Conservation (phyloP, 495 filamentous ascomycete species). For the Apiosordaria backusii region DNA sequence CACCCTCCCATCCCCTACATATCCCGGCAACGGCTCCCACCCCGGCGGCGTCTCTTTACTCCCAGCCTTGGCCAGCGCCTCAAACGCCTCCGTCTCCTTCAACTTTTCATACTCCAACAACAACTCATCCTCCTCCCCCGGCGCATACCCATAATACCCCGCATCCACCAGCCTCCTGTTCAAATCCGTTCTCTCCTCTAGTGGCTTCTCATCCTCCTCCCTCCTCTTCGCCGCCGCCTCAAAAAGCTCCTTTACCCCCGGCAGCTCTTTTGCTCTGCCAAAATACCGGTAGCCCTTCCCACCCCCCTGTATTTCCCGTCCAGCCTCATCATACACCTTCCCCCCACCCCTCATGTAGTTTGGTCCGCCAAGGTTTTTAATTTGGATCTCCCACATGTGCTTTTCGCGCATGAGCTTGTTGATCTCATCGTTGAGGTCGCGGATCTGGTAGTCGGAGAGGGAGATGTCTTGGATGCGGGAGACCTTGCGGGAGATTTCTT, state of each 20-base stretch:
- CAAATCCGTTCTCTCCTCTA: conserved; percentile 63
- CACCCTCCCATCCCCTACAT: conserved; percentile 73
- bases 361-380: conserved; percentile 87
- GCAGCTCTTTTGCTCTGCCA: conserved; percentile 83
- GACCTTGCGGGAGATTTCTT: conserved; percentile 95
- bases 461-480: conserved; percentile 87
- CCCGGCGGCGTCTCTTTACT: conserved; percentile 46
- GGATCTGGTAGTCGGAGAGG: conserved; percentile 91
- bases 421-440: conserved; percentile 98
- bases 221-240: conserved; percentile 63
- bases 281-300: conserved; percentile 86
- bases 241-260: conserved; percentile 95
- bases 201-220: conserved; percentile 52
- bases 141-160: conserved; percentile 90
- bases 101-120: conserved; percentile 75
- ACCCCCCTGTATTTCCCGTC: conserved; percentile 82
- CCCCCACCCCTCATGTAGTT: conserved; percentile 96
- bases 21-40: conserved; percentile 86
- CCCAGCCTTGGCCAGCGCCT: conserved; percentile 48
- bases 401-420: conserved; percentile 99
- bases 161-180: conserved; percentile 78
- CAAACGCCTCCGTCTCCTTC: conserved; percentile 79
- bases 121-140: conserved; percentile 88
- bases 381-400: conserved; percentile 96
- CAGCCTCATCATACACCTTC: conserved; percentile 86